Evolutionary conservation across 129 eudicot genomes (phyloP).

Genomic region (Saussurea involucrata): DNA sequence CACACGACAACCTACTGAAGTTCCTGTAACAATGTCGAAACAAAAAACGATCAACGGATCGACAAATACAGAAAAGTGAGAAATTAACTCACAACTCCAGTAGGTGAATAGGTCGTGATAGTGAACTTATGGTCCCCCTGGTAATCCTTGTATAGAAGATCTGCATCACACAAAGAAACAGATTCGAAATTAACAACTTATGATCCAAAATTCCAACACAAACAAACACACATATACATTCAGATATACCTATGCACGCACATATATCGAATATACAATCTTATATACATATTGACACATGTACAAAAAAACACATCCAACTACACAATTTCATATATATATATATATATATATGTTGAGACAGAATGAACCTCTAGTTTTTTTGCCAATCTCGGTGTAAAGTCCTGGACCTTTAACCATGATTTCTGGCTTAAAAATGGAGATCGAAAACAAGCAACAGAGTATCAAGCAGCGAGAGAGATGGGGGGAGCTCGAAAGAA

Average conservation of each 20-base stretch:
- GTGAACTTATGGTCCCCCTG: conserved; percentile 90
- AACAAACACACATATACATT: neutral
- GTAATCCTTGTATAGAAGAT: conserved; percentile 83
- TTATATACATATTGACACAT: neutral
- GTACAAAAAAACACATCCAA: neutral
- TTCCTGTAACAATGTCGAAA: conserved; percentile 13
- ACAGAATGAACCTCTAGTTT: conserved; percentile 50
- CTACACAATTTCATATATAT: neutral
- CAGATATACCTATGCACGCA: neutral
- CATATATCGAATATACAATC: neutral
- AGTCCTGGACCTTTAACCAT: conserved; percentile 96
- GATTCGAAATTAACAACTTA: neutral
- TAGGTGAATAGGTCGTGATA: conserved; percentile 74
- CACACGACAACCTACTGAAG: conserved; percentile 2
- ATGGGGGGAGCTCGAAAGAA: neutral
- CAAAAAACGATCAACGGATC: conserved; percentile 25
- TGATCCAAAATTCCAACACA: neutral
- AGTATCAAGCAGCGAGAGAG: conserved; percentile 17
- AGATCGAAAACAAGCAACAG: neutral
- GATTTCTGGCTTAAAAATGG: conserved; percentile 16
- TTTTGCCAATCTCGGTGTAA: conserved; percentile 76
- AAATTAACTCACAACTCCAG: conserved; percentile 69
- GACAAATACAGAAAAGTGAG: neutral
- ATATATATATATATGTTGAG: neutral
- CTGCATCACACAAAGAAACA: conserved; percentile 30